A percentile compares a stretch with the other conserved stretches of the same genome.
Evolutionary conservation across 2,329 filamentous ascomycete genomes (phyloP).

Genomic region (Xylaria multiplex): DNA sequence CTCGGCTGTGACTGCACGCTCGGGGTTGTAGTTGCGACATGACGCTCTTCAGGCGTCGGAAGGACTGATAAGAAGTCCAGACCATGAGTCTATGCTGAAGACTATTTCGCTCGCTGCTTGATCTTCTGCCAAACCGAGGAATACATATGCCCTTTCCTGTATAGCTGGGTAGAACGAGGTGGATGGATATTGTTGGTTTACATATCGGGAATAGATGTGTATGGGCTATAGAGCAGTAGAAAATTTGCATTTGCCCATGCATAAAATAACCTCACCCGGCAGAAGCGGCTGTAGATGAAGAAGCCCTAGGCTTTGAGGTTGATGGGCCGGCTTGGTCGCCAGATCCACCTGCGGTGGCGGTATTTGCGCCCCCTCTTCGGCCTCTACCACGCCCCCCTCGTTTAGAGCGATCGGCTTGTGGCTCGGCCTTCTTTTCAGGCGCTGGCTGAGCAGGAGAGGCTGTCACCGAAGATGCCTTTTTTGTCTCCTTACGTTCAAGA

Average conservation of each 20-base stretch:
- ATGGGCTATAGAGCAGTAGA: not conserved
- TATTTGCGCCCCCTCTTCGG: conserved; percentile 43
- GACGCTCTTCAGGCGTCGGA: not conserved
- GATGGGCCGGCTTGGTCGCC: conserved; percentile 29
- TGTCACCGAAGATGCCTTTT: conserved; percentile 42
- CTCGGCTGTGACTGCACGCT: not conserved
- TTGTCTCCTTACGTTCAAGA: conserved; percentile 77
- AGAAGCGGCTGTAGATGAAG: conserved; percentile 12
- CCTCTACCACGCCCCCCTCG: conserved; percentile 48
- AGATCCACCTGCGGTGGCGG: conserved; percentile 20
- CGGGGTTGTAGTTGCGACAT: not conserved
- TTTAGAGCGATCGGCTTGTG: conserved; percentile 45
- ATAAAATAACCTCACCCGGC: conserved; percentile 34
- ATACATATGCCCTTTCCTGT: not conserved
- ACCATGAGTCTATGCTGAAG: not conserved
- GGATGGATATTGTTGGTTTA: not conserved
- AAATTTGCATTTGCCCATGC: not conserved
- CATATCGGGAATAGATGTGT: not conserved
- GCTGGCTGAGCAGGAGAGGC: conserved; percentile 36
- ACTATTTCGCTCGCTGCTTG: not conserved
- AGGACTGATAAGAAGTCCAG: not conserved
- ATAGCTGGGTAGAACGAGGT: not conserved
- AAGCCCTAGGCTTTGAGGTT: conserved; percentile 29
- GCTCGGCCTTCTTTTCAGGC: conserved; percentile 41
- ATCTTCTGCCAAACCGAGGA: not conserved